Base-by-base conservation (phyloP, 2,329 filamentous ascomycete genomes). In the Fusarium brevicatenulatum region DNA sequence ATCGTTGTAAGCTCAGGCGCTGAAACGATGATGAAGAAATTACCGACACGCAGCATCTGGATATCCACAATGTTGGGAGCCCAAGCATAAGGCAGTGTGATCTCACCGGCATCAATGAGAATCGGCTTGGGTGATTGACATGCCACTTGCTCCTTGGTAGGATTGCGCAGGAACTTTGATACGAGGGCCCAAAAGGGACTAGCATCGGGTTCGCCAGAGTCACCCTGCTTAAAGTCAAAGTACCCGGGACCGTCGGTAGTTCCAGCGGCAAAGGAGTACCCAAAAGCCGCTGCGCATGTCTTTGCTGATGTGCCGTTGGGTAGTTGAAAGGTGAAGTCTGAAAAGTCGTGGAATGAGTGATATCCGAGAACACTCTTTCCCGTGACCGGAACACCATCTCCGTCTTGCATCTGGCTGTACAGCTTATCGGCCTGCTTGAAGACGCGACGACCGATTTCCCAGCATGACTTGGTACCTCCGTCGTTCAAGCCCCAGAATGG, bases 151-250 rank as follows among this genome's bases (percentile, higher is more conserved):
- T 67, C 64, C 2, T 52, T 46, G 18, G 62, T 67, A 0, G 64
- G 64, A 2, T 67, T 19, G 9, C 62, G 39, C 0, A 67, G 9
- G 8, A 67, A 66, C 10, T 66, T 67, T 4, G 64, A 67, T 9
- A 67, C 64, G 3, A 67, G 32, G 1, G n/a, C 23, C 64, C 64
- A 67, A 0, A 67, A 40, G 2, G 64, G 64, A 19, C 64, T 67
- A 0, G 64, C 64, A 40, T 67, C 64, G 1, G 64, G 62, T 4
- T 30, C 7, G 1, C 64, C 64, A 3, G 64, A 37, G 6, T 67
- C 62, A 0, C 43, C 62, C 3, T 67, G 64, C 44, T 66, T 67
- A 4, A 67, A 67, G 34, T 67, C 64, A 1, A 67, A 67, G 18
- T 67, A 67, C 0, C 64, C 64, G 9, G 64, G 64, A 0, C 64